A percentile compares a stretch with the other conserved stretches of the same genome.
These are phyloP conservation scores for Secale cereale DNA, from an alignment of 176 grass and related monocot genomes.

Conservation along the genomic window DNA sequence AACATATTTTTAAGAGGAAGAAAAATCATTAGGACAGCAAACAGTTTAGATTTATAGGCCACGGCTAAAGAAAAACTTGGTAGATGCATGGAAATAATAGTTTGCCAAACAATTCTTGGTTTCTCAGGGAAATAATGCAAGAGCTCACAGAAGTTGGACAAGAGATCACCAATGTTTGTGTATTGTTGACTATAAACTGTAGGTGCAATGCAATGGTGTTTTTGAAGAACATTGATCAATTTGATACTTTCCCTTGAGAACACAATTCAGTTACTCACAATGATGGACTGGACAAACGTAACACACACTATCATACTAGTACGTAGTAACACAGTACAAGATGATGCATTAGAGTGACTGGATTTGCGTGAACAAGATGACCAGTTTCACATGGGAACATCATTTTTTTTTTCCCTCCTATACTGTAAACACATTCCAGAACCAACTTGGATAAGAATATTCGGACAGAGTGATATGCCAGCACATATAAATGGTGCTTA, in stretches of 20 bases:
- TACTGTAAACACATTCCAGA: background rate
- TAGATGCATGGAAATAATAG: background rate
- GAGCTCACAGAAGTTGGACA: background rate
- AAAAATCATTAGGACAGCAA: background rate
- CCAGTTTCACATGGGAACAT: background rate
- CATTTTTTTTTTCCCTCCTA: background rate
- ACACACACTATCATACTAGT: background rate
- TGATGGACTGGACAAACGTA: background rate
- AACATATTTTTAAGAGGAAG: background rate
- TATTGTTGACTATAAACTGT: background rate
- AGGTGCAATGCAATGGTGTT: background rate
- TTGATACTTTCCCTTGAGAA: background rate
- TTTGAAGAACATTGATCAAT: background rate
- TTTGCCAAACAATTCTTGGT: background rate
- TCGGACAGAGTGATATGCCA: background rate
- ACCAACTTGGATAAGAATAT: background rate
- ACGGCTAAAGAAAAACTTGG: background rate
- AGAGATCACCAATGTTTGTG: background rate
- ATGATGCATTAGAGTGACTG: background rate
- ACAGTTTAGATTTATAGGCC: background rate
- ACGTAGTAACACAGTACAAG: background rate
- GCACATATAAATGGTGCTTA: conserved; percentile 38
- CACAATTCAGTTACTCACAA: background rate
- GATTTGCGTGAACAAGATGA: background rate
- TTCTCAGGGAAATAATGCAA: background rate